Conservation (phyloP, 108 stramenopile species). For the Aureococcus anophagefferens region DNA sequence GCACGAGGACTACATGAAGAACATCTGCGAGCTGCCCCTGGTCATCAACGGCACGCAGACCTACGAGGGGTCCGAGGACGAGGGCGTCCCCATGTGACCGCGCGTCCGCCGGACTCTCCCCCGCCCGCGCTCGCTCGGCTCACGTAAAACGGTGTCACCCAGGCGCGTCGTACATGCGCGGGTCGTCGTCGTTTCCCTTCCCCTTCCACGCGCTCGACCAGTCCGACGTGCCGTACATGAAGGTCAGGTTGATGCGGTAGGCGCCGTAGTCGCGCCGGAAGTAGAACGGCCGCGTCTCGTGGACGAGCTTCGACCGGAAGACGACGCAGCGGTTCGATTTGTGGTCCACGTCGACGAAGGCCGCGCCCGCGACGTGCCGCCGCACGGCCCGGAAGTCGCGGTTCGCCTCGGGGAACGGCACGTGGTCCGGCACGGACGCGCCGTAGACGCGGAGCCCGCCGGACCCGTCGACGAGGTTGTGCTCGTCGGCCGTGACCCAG, state of each 20-base stretch:
- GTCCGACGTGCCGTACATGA: not conserved
- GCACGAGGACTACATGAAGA: slow-evolving; percentile 51
- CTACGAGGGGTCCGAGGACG: too few species aligned
- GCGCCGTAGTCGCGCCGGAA: not conserved
- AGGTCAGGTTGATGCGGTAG: not conserved
- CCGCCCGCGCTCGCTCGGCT: too few species aligned
- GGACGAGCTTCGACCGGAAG: not conserved
- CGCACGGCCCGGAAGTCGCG: not conserved
- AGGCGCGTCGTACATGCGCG: too few species aligned
- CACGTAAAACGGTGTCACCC: too few species aligned
- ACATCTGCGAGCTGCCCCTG: slow-evolving; percentile 61
- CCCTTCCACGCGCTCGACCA: not conserved
- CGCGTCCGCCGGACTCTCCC: too few species aligned
- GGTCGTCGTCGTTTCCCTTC: too few species aligned
- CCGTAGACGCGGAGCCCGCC: not conserved
- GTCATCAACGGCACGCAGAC: slow-evolving; percentile 7
- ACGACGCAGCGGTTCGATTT: not conserved
- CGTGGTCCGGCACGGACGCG: not conserved
- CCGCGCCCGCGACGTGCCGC: not conserved
- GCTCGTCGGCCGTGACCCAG: not conserved
- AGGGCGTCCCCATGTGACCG: too few species aligned
- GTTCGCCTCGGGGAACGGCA: not conserved
- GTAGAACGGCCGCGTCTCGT: not conserved
- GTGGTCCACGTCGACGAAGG: not conserved
- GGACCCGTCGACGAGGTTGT: not conserved